These are phyloP conservation scores for Hypoxylon sp. DNA, from an alignment of 2,329 filamentous ascomycete species.

Conservation along the genomic window DNA sequence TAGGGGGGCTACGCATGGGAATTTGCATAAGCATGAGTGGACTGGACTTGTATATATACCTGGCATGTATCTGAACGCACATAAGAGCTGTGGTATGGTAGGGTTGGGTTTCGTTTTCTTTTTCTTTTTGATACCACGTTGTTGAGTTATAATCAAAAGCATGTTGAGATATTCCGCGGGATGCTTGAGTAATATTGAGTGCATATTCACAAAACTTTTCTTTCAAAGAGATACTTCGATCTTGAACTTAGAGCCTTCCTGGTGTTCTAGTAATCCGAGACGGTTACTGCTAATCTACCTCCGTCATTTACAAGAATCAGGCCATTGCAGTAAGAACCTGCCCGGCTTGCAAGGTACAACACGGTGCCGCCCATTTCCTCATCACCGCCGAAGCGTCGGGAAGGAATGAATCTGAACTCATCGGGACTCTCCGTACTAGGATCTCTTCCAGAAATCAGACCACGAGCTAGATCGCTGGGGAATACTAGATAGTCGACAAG, in stretches of 20 bases:
- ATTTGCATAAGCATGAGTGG: not conserved
- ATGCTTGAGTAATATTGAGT: not conserved
- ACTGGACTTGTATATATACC: conserved; percentile 11
- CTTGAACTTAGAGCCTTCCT: not conserved
- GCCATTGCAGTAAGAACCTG: conserved; percentile 52
- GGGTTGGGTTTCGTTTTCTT: conserved; percentile 10
- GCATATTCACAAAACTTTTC: not conserved
- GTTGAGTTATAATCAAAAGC: conserved; percentile 12
- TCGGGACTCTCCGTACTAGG: conserved; percentile 43
- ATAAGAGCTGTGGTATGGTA: conserved; percentile 1
- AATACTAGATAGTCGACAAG: conserved; percentile 44
- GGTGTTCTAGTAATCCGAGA: conserved; percentile 45
- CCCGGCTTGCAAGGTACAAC: conserved; percentile 52
- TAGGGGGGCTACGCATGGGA: conserved; percentile 5
- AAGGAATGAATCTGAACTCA: conserved; percentile 46
- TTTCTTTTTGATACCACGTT: conserved; percentile 25
- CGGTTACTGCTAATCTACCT: conserved; percentile 47
- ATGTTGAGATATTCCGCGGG: not conserved
- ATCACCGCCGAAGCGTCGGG: conserved; percentile 49
- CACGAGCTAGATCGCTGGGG: conserved; percentile 46
- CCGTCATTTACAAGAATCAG: conserved; percentile 50
- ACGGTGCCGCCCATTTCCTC: conserved; percentile 52
- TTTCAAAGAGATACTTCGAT: not conserved
- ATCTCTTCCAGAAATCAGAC: conserved; percentile 43
- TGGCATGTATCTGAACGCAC: conserved; percentile 4